These are phyloP conservation scores for Jackrogersella multiformis DNA, from an alignment of 495 filamentous ascomycete species.

Conservation along the genomic window DNA sequence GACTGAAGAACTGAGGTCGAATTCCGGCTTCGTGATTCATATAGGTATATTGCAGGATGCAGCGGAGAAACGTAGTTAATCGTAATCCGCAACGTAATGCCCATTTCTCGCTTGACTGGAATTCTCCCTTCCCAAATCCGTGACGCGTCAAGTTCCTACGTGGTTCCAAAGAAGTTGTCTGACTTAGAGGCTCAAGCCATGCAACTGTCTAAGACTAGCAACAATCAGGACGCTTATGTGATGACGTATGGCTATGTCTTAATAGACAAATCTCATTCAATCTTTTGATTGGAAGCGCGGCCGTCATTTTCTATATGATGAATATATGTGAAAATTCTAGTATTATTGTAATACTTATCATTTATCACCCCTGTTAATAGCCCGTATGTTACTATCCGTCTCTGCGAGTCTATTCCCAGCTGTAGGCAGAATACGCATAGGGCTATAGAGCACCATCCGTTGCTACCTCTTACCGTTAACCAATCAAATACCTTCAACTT, in stretches of 20 bases:
- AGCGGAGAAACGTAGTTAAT: slow-evolving; percentile 22
- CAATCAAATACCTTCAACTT: neutral
- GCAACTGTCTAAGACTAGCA: slow-evolving; percentile 3
- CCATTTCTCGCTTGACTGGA: neutral
- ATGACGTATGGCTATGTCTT: neutral
- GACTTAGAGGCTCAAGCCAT: neutral
- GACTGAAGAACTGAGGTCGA: slow-evolving; percentile 61
- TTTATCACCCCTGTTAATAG: no score
- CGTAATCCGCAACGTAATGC: slow-evolving; percentile 22
- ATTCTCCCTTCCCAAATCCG: neutral
- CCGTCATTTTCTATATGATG: neutral
- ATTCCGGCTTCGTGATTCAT: slow-evolving; percentile 73
- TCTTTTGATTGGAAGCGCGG: neutral
- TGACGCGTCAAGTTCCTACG: slow-evolving; percentile 6
- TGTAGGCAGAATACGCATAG: neutral
- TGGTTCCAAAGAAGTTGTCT: neutral
- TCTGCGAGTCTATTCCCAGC: neutral
- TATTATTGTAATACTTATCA: neutral
- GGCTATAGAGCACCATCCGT: neutral
- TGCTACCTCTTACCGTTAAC: neutral
- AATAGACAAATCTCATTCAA: neutral
- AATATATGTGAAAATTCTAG: no score
- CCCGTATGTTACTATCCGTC: neutral
- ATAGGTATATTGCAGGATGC: slow-evolving; percentile 63
- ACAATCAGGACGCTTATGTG: neutral